phyloP scores from a whole-genome alignment of 805 yeast species.

The Saccharomycopsis oosterbeekiorum region DNA sequence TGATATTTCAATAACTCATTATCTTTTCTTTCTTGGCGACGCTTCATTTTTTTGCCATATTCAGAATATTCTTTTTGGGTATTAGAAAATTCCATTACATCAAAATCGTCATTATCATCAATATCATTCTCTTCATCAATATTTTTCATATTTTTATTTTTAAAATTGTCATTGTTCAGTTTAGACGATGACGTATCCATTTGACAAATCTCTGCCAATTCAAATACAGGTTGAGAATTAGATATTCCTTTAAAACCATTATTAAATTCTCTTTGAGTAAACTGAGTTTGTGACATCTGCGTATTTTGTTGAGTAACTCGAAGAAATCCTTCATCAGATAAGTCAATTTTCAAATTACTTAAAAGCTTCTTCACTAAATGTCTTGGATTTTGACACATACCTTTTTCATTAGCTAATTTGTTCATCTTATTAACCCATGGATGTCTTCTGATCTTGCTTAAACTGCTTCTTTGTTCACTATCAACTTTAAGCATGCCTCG shows the following conservation, averaged over 20 bases:
- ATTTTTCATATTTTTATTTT: background rate
- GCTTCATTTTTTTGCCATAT: slow-evolving; percentile 26
- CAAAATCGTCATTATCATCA: background rate
- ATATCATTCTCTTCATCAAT: slow-evolving; percentile 18
- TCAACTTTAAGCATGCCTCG: slow-evolving; percentile 43
- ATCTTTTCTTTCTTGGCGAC: slow-evolving; percentile 22
- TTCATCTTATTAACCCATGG: slow-evolving; percentile 45
- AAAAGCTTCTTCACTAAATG: slow-evolving; percentile 41
- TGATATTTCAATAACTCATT: slow-evolving; percentile 28
- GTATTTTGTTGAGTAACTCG: slow-evolving; percentile 20
- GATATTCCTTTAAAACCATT: slow-evolving; percentile 22
- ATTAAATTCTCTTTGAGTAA: slow-evolving; percentile 8
- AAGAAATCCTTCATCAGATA: slow-evolving; percentile 38
- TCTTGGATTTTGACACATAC: slow-evolving; percentile 44
- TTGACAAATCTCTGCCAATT: slow-evolving; percentile 26
- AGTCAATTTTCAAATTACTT: slow-evolving; percentile 41
- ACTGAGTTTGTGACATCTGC: slow-evolving; percentile 12
- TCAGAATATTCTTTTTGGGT: slow-evolving; percentile 35
- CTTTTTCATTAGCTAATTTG: slow-evolving; percentile 34
- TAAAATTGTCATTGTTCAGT: background rate
- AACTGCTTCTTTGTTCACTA: slow-evolving; percentile 33
- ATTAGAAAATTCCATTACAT: background rate
- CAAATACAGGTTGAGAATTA: slow-evolving; percentile 40
- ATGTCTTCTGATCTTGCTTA: slow-evolving; percentile 36
- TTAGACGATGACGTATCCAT: background rate